Percentiles rank a stretch among this genome's conserved stretches.
phyloP scores from a whole-genome alignment of 2,329 filamentous ascomycete species.

The Fusarium setosum region DNA sequence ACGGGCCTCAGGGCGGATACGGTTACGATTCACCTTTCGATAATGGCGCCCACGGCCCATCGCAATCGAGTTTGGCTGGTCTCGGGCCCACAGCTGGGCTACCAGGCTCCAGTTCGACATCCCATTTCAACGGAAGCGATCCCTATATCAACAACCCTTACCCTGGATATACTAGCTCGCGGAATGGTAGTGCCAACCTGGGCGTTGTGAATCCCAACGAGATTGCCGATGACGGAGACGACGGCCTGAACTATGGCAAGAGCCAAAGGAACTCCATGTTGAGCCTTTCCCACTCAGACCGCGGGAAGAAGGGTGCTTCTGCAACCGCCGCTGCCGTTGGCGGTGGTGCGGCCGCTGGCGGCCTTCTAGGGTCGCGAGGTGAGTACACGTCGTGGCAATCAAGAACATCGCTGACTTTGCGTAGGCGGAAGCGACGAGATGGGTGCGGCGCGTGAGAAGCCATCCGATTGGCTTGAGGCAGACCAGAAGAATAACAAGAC shows the following conservation, averaged over 20 bases:
- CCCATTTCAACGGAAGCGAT: conserved; percentile 46
- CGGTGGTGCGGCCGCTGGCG: conserved; percentile 56
- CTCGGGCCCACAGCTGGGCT: conserved; percentile 44
- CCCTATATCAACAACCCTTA: conserved; percentile 75
- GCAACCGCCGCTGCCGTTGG: conserved; percentile 58
- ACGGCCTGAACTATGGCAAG: conserved; percentile 73
- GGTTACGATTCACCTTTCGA: conserved; percentile 37
- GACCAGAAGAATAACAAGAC: conserved; percentile 72
- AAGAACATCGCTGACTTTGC: conserved; percentile 14
- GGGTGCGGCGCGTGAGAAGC: conserved; percentile 66
- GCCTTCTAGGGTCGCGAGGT: conserved; percentile 46
- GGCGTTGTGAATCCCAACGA: conserved; percentile 79
- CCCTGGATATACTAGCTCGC: conserved; percentile 61
- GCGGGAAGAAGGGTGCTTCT: conserved; percentile 36
- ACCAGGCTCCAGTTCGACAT: conserved; percentile 24
- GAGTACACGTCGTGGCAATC: conserved; percentile 3
- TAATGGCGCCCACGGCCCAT: conserved; percentile 34
- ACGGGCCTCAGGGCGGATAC: conserved; percentile 38
- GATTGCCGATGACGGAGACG: conserved; percentile 89
- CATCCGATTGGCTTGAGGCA: conserved; percentile 69
- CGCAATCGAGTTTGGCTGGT: conserved; percentile 53
- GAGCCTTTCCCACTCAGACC: conserved; percentile 61
- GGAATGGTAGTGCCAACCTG: conserved; percentile 60
- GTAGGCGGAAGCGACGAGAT: conserved; percentile 47
- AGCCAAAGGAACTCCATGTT: conserved; percentile 68